Evolutionary conservation across 2,329 filamentous ascomycete species (phyloP), one percentile per base, ranked within the genome.

Genomic region (Fusarium subglutinans): DNA sequence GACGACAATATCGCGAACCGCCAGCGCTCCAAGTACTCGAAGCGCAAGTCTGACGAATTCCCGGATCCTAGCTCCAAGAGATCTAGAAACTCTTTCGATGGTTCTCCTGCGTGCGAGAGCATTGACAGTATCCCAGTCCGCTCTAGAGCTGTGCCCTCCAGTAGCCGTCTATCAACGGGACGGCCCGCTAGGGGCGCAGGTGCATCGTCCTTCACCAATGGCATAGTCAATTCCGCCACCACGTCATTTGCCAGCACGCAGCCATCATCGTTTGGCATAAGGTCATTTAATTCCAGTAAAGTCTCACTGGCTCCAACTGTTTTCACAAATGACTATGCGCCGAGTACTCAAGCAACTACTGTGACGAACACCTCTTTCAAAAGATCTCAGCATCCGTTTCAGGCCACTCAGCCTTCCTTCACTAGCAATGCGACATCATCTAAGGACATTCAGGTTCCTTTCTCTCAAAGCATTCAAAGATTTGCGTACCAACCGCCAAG

Each of bases 331-430:
- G 73, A 77, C 5, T 59, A 45, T 17, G 69, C 69, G 2, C 67
- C 72, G 8, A 78, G 79, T 18, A 84, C 79, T 3, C 81, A 85
- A 63, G 79, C 80, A 22, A 85, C 83, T 2, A 54, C 80, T n/a
- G 33, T 61, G 1, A 63, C 73, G 3, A 66, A 75, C 12, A 48
- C 24, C 10, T 75, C 73, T 8, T 73, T 73, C 24, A 69, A 53
- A 24, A 66, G 40, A 22, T 28, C 56, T 26, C 60, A 53, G 44
- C 22, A n/a, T 26, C 44, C 58, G 2, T 66, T 66, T 3, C 45
- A 58, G 28, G 40, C 18, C 10, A 54, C 33, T 24, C 69, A 60
- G 14, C 48, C 53, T 13, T 43, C 54, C 6, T 37, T 40, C 30
- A 38, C 9, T 1, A 28, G 17, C 4, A 30, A 28, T 20, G 30